A percentile compares a stretch with the other conserved stretches of the same genome.
Evolutionary conservation across 306 rosid species (phyloP).

Genomic region (Sophora flavescens): DNA sequence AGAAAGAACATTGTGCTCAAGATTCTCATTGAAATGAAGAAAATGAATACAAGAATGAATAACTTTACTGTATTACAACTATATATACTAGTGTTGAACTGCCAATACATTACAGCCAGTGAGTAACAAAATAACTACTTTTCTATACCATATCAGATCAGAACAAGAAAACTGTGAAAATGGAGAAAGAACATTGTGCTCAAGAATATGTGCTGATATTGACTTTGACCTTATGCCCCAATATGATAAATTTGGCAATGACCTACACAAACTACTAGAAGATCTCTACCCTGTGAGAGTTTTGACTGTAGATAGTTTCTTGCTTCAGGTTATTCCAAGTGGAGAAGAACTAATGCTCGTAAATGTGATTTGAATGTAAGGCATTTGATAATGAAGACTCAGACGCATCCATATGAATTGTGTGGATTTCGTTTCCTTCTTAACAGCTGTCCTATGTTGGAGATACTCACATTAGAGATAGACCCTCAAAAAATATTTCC

Average conservation of each 20-base stretch:
- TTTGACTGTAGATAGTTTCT: constrained; percentile 38
- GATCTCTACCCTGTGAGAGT: constrained; percentile 32
- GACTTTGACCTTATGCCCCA: neutral
- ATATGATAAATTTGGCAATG: neutral
- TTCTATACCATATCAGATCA: too few species aligned
- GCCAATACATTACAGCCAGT: too few species aligned
- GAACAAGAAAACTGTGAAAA: too few species aligned
- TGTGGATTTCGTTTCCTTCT: constrained; percentile 56
- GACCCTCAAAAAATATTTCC: constrained; percentile 1
- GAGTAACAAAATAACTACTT: too few species aligned
- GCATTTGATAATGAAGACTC: constrained; percentile 58
- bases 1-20: too few species aligned
- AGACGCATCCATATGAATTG: constrained; percentile 49
- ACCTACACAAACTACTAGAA: neutral
- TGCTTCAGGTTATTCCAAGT: constrained; percentile 49
- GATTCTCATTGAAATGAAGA: too few species aligned
- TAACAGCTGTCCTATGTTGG: constrained; percentile 47
- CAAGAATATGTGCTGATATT: too few species aligned
- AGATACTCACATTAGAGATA: constrained; percentile 51
- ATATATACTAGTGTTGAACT: too few species aligned
- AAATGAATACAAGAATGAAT: too few species aligned
- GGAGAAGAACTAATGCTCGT: constrained; percentile 46
- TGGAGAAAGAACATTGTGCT: too few species aligned
- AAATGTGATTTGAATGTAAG: constrained; percentile 28
- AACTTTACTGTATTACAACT: too few species aligned